Percentiles rank a stretch among this genome's conserved stretches.
Evolutionary conservation across 495 filamentous ascomycete genomes (phyloP).

Genomic region (Penicillium paxilli): DNA sequence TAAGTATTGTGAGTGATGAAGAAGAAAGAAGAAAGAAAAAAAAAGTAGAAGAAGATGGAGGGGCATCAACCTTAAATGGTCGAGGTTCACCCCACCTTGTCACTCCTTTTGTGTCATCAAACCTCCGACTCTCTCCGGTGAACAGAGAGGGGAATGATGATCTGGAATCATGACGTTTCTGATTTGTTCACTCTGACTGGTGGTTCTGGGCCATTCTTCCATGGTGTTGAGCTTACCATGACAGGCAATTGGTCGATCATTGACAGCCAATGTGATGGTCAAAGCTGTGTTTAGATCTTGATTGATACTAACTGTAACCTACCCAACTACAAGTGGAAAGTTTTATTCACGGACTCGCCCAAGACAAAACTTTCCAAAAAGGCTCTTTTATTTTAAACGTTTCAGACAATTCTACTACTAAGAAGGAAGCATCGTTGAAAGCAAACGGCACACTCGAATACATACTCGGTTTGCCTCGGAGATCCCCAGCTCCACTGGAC

Average conservation of each 20-base stretch:
- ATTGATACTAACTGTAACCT: too few relatives aligned
- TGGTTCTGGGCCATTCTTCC: neutral
- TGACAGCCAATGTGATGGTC: too few relatives aligned
- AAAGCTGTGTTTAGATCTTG: too few relatives aligned
- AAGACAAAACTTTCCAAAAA: too few relatives aligned
- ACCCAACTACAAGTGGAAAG: too few relatives aligned
- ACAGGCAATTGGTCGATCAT: neutral
- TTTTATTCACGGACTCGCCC: too few relatives aligned
- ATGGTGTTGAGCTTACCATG: neutral
- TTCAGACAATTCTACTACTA: too few relatives aligned
- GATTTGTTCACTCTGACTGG: constrained; percentile 2
- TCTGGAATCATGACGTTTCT: constrained; percentile 19
- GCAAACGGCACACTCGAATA: too few relatives aligned
- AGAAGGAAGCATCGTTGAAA: too few relatives aligned
- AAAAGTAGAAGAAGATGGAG: constrained; percentile 5
- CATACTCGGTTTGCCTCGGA: constrained; percentile 1
- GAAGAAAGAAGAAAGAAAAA: constrained; percentile 2
- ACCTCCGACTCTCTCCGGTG: constrained; percentile 30
- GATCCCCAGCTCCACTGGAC: neutral
- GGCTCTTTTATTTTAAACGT: too few relatives aligned
- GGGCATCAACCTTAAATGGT: constrained; percentile 22
- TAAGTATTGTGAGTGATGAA: constrained; percentile 1
- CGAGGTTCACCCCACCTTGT: constrained; percentile 17
- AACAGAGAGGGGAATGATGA: constrained; percentile 14
- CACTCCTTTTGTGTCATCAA: constrained; percentile 7